A percentile compares a stretch with the other conserved stretches of the same genome.
Evolutionary conservation across 768 basidiomycete species (phyloP).

Genomic region (Podaxis rugospora): DNA sequence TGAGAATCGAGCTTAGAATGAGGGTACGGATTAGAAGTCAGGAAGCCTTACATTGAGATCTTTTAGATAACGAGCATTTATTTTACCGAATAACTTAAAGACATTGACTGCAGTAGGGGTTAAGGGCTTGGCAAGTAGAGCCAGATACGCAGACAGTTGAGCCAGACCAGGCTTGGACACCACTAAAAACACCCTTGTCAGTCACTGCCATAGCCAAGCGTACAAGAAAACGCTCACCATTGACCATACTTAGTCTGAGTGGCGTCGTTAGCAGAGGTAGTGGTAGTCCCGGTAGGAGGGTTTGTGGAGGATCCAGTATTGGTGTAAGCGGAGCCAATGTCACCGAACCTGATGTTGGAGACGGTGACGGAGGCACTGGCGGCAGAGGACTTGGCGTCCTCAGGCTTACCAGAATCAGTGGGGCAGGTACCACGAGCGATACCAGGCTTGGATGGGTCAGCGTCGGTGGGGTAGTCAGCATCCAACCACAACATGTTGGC

Average conservation of each 20-base stretch:
- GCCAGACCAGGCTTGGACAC: neutral
- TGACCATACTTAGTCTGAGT: neutral
- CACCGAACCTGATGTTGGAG: constrained; percentile 20
- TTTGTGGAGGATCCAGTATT: neutral
- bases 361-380: constrained; percentile 18
- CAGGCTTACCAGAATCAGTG: constrained; percentile 15
- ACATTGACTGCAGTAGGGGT: neutral
- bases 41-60: neutral
- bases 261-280: no score
- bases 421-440: constrained; percentile 19
- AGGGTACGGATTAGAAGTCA: neutral
- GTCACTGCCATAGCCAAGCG: neutral
- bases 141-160: neutral
- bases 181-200: neutral
- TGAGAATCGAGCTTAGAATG: neutral
- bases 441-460: constrained; percentile 15
- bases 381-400: constrained; percentile 10
- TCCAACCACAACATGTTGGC: constrained; percentile 42
- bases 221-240: neutral
- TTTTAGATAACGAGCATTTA: neutral
- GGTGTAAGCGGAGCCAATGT: neutral
- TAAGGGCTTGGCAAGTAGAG: neutral
- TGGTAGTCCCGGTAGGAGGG: neutral
- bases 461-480: constrained; percentile 27
- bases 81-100: neutral